Base-by-base conservation (phyloP, 345 rosid genomes). In the Brassica cretica region DNA sequence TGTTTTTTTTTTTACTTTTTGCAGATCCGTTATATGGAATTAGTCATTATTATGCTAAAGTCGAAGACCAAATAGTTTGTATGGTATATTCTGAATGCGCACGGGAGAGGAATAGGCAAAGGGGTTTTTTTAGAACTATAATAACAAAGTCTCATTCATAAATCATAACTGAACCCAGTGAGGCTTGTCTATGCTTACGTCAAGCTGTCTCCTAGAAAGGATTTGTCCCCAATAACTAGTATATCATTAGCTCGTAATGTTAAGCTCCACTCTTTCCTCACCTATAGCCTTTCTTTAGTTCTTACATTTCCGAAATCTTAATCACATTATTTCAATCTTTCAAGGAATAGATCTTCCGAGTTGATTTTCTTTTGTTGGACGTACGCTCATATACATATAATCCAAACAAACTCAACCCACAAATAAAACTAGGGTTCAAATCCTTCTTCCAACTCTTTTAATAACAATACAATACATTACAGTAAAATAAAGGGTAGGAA, bases 21-120 rank as follows among this genome's bases (percentile, higher is more conserved):
- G 53, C 35, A 3, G 32, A 18, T 51, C 10, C 9, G 2, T 72
- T n/a, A 8, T 46, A 6, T 64, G 70, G 35, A 73, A 63, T 8
- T 21, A 53, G 64, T 74, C 71, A 46, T 51, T n/a, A 41, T 9
- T 46, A 37, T 33, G 37, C 64, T 64, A 63, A 49, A 61, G 21
- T 41, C 19, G 32, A 44, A 73, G 63, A 73, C 62, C 46, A 2
- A 44, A 29, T 73, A 27, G 69, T 73, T 73, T 46, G 21, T 30
- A 18, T 73, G 63, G 35, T 49, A 12, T 73, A 27, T 49, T 32
- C 35, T 41, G 49, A 41, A 27, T 27, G 30, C 30, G 30, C 30
- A 27, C 30, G 30, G 30, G 49, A 41, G 19, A 11, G 32, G 44
- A 0, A 27, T 15, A 3, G n/a, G 15, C n/a, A 29, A 61, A 27